Evolutionary conservation across 768 basidiomycete species (phyloP), one percentile per base, ranked within the genome.

Genomic region (Nidularia pulvinata): DNA sequence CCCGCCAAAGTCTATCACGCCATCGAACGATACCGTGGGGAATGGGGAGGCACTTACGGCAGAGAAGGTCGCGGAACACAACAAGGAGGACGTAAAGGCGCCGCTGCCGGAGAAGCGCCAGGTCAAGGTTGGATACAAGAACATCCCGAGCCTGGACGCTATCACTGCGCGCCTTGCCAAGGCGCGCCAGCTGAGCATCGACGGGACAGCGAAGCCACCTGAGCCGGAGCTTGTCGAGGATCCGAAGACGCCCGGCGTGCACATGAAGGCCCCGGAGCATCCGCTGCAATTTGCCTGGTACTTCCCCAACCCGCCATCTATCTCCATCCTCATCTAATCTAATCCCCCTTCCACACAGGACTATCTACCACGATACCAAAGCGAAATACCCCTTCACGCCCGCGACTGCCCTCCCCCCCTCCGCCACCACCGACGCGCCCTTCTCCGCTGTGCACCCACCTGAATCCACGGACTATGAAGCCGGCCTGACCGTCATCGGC

Each of bases 351-450:
- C n/a, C n/a, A 36, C 11, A 19, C 62, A 94, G 93, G 94, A 95
- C 91, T 10, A 79, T 96, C 56, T 97, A 85, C 69, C 92, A 93
- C 69, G 95, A 97, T 65, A 82, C 87, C 22, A 96, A 95, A 75
- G 65, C 66, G 57, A 54, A 56, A 59, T 49, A 60, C 65, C n/a
- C 57, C 63, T 39, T 61, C 50, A 61, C 55, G 48, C 54, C 62
- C 57, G 16, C 48, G 19, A 22, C 55, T 11, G 10, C 53, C 33
- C 19, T 49, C 36, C 33, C 53, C 61, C 34, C 59, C 37, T 30
- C 56, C 10, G 44, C 55, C 32, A 48, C 55, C 22, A 36, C 47
- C 37, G 57, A 35, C 7, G 49, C 55, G 37, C 53, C 57, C 25
- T 49, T 63, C 2, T 61, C 61, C 65, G 68, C 66, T 33, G 56